Base-by-base conservation (phyloP, 2,329 filamentous ascomycete genomes). In the Monilinia fructicola region DNA sequence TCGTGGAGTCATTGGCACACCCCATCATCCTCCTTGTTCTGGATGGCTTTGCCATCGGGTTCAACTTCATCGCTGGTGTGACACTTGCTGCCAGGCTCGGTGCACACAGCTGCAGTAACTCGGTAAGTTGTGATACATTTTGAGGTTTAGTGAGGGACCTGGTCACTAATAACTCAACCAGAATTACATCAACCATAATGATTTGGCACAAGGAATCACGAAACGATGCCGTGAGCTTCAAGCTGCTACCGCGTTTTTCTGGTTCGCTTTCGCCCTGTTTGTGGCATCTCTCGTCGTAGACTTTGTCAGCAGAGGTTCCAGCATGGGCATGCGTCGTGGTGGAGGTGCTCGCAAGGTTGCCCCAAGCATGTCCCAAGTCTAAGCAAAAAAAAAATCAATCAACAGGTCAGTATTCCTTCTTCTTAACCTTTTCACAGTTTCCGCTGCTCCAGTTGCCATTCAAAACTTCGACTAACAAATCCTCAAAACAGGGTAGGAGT, bases 211-310 rank as follows among this genome's bases (percentile, higher is more conserved):
- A 76, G 88, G 88, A 67, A 87, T 83, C 68, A 77, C 81, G 76
- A 87, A 88, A 80, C 85, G 89, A 71, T 93, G 91, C 79, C 87
- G 85, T 69, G 87, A 92, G 79, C 85, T 91, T 21, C 90, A 93
- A 80, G 90, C 90, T 48, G 84, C 85, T 69, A 86, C 85, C 44
- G 89, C 86, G 48, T 94, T 94, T 80, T 83, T 92, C 79, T 94
- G 89, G 89, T 93, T 93, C 79, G 84, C 91, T 59, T 91, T 89
- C 76, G 83, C 80, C 50, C 81, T 84, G 35, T 90, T 89, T 74
- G 79, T 81, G 38, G 86, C 80, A 4, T 82, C 83, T 52, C 76
- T 87, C 54, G 80, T 85, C 74, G 82, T 90, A 69, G 61, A 55
- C 44, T 58, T 69, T 40, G 53, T 73, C 4, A 28, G 23, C 16